A percentile compares a stretch with the other conserved stretches of the same genome.
Conservation (phyloP, 495 filamentous ascomycete species). For the Cudoniella acicularis region DNA sequence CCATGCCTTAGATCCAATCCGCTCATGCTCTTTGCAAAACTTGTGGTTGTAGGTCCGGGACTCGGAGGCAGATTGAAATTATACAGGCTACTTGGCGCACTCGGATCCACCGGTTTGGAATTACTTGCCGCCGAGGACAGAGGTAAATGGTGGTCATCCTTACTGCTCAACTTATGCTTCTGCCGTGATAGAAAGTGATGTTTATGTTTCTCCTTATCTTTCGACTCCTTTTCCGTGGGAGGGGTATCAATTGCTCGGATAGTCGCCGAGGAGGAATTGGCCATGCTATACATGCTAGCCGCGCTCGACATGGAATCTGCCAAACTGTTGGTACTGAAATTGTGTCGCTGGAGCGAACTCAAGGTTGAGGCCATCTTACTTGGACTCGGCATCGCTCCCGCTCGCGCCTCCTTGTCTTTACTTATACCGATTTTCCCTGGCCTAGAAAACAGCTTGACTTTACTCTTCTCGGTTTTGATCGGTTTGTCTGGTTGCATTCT, state of each 20-base stretch:
- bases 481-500: constrained; percentile 56
- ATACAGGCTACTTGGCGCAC: constrained; percentile 81
- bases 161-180: constrained; percentile 84
- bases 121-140: constrained; percentile 90
- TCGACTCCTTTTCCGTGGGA: constrained; percentile 49
- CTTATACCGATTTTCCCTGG: constrained; percentile 78
- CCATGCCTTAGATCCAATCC: constrained; percentile 85
- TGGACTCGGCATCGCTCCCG: constrained; percentile 73
- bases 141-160: constrained; percentile 72
- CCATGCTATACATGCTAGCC: constrained; percentile 74
- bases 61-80: constrained; percentile 63
- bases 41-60: constrained; percentile 65
- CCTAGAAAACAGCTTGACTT: constrained; percentile 89
- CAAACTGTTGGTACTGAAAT: constrained; percentile 74
- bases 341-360: constrained; percentile 54
- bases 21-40: constrained; percentile 71
- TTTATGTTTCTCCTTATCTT: constrained; percentile 65
- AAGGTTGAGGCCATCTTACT: constrained; percentile 67
- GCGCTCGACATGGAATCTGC: constrained; percentile 58
- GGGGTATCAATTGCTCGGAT: constrained; percentile 48
- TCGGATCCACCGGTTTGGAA: constrained; percentile 79
- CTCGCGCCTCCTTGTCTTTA: constrained; percentile 69
- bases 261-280: constrained; percentile 81
- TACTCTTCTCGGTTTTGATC: constrained; percentile 71
- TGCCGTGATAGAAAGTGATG: constrained; percentile 86